Base-by-base conservation (phyloP, 2,329 filamentous ascomycete genomes). In the Cladosporium velox region DNA sequence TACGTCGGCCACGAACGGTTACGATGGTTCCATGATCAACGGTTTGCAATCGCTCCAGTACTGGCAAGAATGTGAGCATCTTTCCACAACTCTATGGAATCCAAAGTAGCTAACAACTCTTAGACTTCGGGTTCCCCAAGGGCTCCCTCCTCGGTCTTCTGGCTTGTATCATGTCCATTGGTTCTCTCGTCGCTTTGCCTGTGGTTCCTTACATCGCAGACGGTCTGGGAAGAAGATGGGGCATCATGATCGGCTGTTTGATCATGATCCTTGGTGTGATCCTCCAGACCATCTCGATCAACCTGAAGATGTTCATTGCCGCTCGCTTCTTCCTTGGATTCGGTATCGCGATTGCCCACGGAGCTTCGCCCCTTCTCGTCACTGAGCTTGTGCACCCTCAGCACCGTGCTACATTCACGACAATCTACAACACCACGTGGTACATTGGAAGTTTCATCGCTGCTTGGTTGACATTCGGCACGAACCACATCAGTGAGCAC, bases 21-120 rank as follows among this genome's bases (percentile, higher is more conserved):
- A 83, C 61, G 82, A 84, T 70, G 81, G 81, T 3, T 80, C 78
- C 21, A 82, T 85, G 78, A 82, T 84, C 77, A 84, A 85, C 67
- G 80, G 79, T 6, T 70, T 85, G 0, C 82, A 85, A 67, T 77
- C 80, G 4, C 77, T 85, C 65, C 64, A 70, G 0, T 73, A 78
- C 52, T 85, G 83, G 83, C 70, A 79, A 66, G 67, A 74, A 4
- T 80, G 79, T 79, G 66, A 70, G 77, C 70, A 35, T 18, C 6
- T 15, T 21, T 10, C 51, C 28, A n/a, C 32, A 32, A 15, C 7
- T 4, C 18, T 0, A 15, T n/a, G 7, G 30, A 24, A 24, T 21
- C 18, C 28, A 34, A 32, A 11, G 12, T 15, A 32, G n/a, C 52
- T 55, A 55, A 55, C 52, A 21, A 4, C 21, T 21, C 10, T 5